Conservation (phyloP, 75 land plant genomes). For the Chamaecyparis obtusa region DNA sequence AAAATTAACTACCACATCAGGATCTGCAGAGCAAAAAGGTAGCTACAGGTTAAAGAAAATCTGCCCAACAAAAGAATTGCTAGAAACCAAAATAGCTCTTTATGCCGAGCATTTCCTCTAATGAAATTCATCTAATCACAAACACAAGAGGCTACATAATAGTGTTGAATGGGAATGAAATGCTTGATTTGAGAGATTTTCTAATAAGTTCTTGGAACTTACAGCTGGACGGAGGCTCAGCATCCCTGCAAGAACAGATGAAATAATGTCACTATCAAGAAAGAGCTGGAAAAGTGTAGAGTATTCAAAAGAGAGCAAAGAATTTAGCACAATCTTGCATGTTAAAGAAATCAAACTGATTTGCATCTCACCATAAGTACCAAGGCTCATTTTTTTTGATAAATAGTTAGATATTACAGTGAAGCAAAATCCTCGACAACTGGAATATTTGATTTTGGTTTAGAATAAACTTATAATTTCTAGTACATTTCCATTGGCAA, state of each 20-base stretch:
- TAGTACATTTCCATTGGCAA: not conserved
- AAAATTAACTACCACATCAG: constrained; percentile 7
- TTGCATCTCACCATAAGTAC: not conserved
- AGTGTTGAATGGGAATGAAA: not conserved
- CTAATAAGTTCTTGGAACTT: not conserved
- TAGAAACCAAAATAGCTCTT: not conserved
- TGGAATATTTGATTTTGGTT: too few relatives aligned
- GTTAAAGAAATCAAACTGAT: not conserved
- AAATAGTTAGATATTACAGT: not conserved
- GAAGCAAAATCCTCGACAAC: not conserved
- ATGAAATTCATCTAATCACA: not conserved
- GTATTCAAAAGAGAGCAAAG: not conserved
- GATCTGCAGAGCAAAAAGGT: constrained; percentile 5
- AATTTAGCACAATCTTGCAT: not conserved
- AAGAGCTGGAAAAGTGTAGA: not conserved
- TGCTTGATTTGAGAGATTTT: not conserved
- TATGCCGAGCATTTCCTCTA: not conserved
- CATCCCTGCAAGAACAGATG: not conserved
- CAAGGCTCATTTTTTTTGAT: not conserved
- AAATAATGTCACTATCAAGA: not conserved
- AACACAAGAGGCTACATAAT: not conserved
- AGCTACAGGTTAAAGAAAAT: not conserved
- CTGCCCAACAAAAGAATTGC: not conserved
- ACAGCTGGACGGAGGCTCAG: constrained; percentile 14
- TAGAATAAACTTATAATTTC: not conserved